Base-by-base conservation (phyloP, 2,329 filamentous ascomycete genomes). In the Aspergillus sp. region DNA sequence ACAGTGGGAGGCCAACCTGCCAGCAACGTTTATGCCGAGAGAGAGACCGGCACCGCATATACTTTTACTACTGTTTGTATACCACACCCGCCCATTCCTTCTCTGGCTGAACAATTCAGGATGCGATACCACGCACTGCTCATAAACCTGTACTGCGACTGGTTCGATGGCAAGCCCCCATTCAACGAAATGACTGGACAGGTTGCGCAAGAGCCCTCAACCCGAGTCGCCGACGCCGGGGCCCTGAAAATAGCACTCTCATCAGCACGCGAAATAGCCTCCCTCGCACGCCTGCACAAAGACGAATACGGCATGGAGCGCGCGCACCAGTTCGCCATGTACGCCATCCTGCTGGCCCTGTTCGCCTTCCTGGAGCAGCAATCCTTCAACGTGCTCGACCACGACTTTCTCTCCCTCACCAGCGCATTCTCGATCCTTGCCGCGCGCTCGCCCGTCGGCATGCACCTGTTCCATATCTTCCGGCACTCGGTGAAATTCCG, bases 261-360 rank as follows among this genome's bases (percentile, higher is more conserved):
- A 9, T 66, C 66, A 4, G 67, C 66, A 0, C 62, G 68, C 2
- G 53, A 58, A 3, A 70, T 71, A 12, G 59, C 66, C 0, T 12
- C 41, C n/a, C 61, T 71, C 1, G 55, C 62, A 2, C 66, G 64
- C 8, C 51, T 64, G 1, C 62, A 69, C 21, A 62, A 64, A 14
- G 37, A 57, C 8, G 63, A 69, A 39, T 70, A 62, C 23, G 68
- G 69, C 1, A 66, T 71, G 54, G 62, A 59, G 43, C 63, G 67
- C 25, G 62, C 65, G 17, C 68, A 70, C 52, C 58, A 62, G 23
- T 70, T 69, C 50, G 62, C 66, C 27, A 62, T 69, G 53, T 70
- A 69, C 37, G 63, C 67, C 1, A 60, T 69, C 17, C 68, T 66
- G 17, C 58, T 70, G 2, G 67, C 68, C 2, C 60, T 70, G 3